phyloP scores from a whole-genome alignment of 805 yeast genomes.

The Pichia thaimueangensis region DNA sequence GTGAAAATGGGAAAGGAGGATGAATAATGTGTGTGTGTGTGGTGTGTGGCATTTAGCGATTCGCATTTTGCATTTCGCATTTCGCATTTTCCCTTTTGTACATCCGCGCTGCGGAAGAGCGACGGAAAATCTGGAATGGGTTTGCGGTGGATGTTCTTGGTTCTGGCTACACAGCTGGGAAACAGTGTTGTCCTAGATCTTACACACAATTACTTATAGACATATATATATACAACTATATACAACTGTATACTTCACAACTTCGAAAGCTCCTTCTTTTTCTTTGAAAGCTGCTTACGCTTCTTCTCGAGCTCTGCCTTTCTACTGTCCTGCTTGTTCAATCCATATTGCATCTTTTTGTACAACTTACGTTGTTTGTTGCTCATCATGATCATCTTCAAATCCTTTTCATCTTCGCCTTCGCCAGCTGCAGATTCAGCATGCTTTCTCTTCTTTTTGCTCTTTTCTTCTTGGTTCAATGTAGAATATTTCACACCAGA shows the following conservation, averaged over 20 bases:
- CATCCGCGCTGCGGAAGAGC: too few relatives aligned
- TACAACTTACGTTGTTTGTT: slow-evolving; percentile 92
- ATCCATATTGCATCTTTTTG: slow-evolving; percentile 91
- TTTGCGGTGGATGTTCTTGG: too few relatives aligned
- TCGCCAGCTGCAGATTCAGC: slow-evolving; percentile 46
- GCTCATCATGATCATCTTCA: slow-evolving; percentile 95
- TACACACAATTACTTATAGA: too few relatives aligned
- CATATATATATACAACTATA: background rate
- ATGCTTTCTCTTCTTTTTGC: slow-evolving; percentile 30
- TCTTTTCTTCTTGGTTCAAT: slow-evolving; percentile 24
- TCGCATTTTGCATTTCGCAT: too few relatives aligned
- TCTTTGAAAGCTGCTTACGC: slow-evolving; percentile 63
- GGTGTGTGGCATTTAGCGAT: too few relatives aligned
- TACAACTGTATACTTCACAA: background rate
- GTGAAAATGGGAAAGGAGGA: too few relatives aligned
- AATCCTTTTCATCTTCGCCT: slow-evolving; percentile 72
- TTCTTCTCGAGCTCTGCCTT: slow-evolving; percentile 61
- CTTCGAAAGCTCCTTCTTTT: slow-evolving; percentile 33
- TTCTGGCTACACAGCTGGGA: too few relatives aligned
- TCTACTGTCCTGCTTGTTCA: slow-evolving; percentile 74
- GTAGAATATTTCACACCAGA: slow-evolving; percentile 78
- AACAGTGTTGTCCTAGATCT: too few relatives aligned
- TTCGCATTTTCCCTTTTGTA: too few relatives aligned
- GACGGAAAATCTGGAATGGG: too few relatives aligned
- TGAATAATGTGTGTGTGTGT: too few relatives aligned